Base-by-base conservation (phyloP, 2,329 filamentous ascomycete species). In the Parafenestella ontariensis region DNA sequence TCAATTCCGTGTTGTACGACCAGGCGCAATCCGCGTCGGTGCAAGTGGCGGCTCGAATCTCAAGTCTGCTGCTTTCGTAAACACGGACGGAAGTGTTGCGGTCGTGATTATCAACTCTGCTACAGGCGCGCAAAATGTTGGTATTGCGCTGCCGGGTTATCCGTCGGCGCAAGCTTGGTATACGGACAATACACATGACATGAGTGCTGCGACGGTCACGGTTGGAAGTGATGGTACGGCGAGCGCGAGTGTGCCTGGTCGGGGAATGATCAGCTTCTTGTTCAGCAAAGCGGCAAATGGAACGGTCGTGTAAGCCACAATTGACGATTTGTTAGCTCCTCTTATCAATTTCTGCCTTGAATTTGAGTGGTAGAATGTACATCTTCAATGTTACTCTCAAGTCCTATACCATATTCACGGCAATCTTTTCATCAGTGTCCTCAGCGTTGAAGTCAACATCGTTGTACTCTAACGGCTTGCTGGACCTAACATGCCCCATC, bases 1-100 rank as follows among this genome's bases (percentile, higher is more conserved):
- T 10, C 73, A 76, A 58, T 79, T 70, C 52, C 64, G 74, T 21
- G 70, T 76, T 51, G 73, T 79, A 15, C 56, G 76, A n/a, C 75
- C 74, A 1, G 76, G 74, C n/a, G 75, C 77, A 5, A 61, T 69
- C 15, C 66, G 77, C 5, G 58, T 79, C 29, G 73, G 65, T 5
- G 69, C 72, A 1, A 58, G 58, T 5, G 72, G 74, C 3, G 66
- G 66, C 5, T 59, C 56, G 6, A 68, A 66, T 52, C 42, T 76
- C 34, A 76, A 74, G 49, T 59, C 61, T n/a, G 64, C 59, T 0
- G 72, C 70, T 11, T 76, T 75, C 43, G 37, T 55, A 21, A 76
- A 76, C 49, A 56, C 52, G 4, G 74, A 77, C 59, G 71, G 73
- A 24, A 70, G 65, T 53, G 28, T 69, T 3, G 68, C 68, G 21